Evolutionary conservation across 192 early-diverging fungal species (phyloP), one percentile per base, ranked within the genome.

Genomic region (Coemansia sp.): DNA sequence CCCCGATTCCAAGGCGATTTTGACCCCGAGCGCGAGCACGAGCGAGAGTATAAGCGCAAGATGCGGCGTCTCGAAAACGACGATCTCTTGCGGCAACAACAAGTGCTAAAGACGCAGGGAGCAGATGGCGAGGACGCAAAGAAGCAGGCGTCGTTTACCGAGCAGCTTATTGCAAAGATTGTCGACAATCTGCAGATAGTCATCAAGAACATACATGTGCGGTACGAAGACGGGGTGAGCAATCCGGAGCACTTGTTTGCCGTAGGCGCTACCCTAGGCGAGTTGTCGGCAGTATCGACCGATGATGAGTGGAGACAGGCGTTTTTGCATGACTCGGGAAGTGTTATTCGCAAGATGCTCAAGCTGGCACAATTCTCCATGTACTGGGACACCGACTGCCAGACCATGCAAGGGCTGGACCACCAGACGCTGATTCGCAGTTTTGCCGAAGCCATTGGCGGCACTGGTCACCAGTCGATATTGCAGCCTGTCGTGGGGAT

Each of bases 171-270:
- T 28, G 91, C 94, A 13, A 97, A 96, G 76, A 94, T 99, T 35
- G 87, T 99, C 4, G 96, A 99, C 72, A 99, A 99, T 71, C 73
- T 99, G 46, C 96, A 99, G 64, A 88, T 99, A 7, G 90, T 92
- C 9, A 96, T 99, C 69, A 89, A 91, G 53, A 95, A 97, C 75
- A 98, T 98, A 43, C 97, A 99, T 71, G 84, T 99, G 60, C 85
- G 96, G 30, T 99, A 96, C 77, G 97, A 98, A 70, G 97, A 99
- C 84, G 80, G 85, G 23, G 68, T 89, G 60, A 93, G 90, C 60
- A 90, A 90, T 70, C 90, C 90, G 5, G 85, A 85, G 73, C 89
- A 91, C 42, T 90, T 91, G 60, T 93, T 99, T 80, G 91, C 94
- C 0, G 87, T 93, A 16, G 97, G 97, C 14, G 73, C 96, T 30